Conservation (phyloP, 768 basidiomycete species). For the Lanmaoa rubissima region DNA sequence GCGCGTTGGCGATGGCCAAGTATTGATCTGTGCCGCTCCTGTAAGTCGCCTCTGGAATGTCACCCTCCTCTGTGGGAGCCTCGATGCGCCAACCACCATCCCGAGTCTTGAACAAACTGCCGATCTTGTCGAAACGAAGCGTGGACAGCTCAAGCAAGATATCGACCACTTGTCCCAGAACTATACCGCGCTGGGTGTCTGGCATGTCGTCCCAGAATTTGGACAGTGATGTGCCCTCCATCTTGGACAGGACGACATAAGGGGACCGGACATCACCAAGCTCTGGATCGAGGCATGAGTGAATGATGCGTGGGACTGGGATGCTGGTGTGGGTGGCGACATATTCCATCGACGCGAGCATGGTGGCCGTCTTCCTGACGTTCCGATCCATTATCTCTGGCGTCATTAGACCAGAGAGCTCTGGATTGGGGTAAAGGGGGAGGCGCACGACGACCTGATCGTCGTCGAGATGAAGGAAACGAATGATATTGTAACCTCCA, state of each 20-base stretch:
- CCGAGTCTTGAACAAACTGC: not conserved
- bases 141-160: not conserved
- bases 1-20: not conserved
- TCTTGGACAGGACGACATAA: not conserved
- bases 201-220: not conserved
- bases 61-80: not conserved
- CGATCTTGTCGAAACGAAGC: not conserved
- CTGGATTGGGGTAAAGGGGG: not conserved
- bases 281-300: not conserved
- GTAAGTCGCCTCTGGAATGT: not conserved
- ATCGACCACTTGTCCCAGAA: not conserved
- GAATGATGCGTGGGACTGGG: not conserved
- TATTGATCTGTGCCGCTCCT: not conserved
- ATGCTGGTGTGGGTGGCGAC: not conserved
- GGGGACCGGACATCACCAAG: not conserved
- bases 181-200: not conserved
- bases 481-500: not conserved
- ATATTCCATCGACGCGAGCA: not conserved
- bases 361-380: not conserved
- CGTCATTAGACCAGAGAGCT: not conserved
- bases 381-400: not conserved
- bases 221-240: not conserved
- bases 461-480: not conserved
- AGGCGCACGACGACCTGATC: not conserved
- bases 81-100: not conserved